Base-by-base conservation (phyloP, 2,329 filamentous ascomycete genomes). In the Myriosclerotinia duriaeana region DNA sequence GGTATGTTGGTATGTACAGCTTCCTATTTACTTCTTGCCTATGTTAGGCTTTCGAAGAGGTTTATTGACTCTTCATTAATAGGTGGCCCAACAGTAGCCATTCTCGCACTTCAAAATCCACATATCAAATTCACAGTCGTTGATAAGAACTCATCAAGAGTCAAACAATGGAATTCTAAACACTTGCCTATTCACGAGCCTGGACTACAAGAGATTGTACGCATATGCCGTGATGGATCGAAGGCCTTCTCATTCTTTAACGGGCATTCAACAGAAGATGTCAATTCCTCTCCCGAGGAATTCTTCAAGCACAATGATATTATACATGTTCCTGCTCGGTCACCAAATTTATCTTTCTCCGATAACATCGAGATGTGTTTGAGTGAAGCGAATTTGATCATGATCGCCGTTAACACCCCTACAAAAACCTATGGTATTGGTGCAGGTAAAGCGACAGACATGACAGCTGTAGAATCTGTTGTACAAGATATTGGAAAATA, bases 321-420 rank as follows among this genome's bases (percentile, higher is more conserved):
- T 60, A 77, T 78, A 1, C 67, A 72, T 2, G 74, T 84, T 11
- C 70, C 79, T 8, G 78, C 79, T 15, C 84, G 87, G 52, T 74
- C 78, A 62, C 83, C 86, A 15, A 94, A 93, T 77, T 81, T 94
- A 22, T 84, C 88, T 80, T 94, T 94, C 79, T 89, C 89, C 3
- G 89, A 86, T 26, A 83, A 92, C 64, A 82, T 91, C 12, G 82
- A 82, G 26, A 80, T 78, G 69, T 82, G 81, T 68, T 89, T 93
- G 68, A 77, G 80, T 34, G 85, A 87, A 69, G 90, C 91, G 15
- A 89, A 93, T 74, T 78, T 93, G 54, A 84, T 94, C 66, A 85
- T 94, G 67, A 84, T 93, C 65, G 86, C 89, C 17, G 91, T 94
- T 72, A 92, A 93, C 76, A 93, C 91, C 0, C 90, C 90, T 2